Evolutionary conservation across 2,329 filamentous ascomycete species (phyloP).

Genomic region (Dactylellina cionopaga): DNA sequence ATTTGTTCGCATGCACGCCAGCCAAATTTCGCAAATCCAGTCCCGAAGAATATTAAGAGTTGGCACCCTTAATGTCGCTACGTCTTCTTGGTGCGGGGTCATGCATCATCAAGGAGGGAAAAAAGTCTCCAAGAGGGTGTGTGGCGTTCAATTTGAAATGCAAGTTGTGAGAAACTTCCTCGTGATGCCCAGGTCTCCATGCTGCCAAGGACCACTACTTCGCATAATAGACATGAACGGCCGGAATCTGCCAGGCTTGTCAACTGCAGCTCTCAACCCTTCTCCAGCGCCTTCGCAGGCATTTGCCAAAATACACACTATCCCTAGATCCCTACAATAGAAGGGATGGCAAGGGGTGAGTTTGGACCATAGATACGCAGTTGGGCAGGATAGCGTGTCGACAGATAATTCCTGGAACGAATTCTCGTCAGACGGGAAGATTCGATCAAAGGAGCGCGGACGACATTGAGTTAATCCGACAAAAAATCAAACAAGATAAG

Average conservation of each 20-base stretch:
- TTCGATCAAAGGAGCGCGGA: constrained; percentile 1
- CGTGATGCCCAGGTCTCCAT: constrained; percentile 50
- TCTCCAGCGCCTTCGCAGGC: constrained; percentile 37
- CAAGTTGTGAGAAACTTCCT: constrained; percentile 49
- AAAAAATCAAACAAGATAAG: constrained; percentile 38
- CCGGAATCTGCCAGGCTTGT: constrained; percentile 38
- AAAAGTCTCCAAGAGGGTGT: constrained; percentile 15
- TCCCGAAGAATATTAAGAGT: constrained; percentile 22
- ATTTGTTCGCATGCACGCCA: constrained; percentile 15
- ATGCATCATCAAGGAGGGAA: constrained; percentile 44
- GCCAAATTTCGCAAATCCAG: no score
- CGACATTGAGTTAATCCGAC: constrained; percentile 37
- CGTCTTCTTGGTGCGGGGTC: constrained; percentile 48
- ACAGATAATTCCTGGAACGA: constrained; percentile 41
- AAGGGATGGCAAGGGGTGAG: constrained; percentile 31
- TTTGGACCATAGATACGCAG: not conserved
- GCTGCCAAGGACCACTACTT: constrained; percentile 45
- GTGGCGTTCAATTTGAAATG: constrained; percentile 44
- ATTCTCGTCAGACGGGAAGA: constrained; percentile 22
- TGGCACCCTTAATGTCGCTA: constrained; percentile 45
- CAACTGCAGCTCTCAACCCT: constrained; percentile 30
- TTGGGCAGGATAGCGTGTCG: constrained; percentile 24
- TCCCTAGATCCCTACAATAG: constrained; percentile 39
- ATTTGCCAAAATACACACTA: constrained; percentile 51
- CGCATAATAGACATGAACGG: constrained; percentile 20